These are phyloP conservation scores for Hordeum marinum DNA, from an alignment of 176 grass and related monocot genomes.

Conservation along the genomic window DNA sequence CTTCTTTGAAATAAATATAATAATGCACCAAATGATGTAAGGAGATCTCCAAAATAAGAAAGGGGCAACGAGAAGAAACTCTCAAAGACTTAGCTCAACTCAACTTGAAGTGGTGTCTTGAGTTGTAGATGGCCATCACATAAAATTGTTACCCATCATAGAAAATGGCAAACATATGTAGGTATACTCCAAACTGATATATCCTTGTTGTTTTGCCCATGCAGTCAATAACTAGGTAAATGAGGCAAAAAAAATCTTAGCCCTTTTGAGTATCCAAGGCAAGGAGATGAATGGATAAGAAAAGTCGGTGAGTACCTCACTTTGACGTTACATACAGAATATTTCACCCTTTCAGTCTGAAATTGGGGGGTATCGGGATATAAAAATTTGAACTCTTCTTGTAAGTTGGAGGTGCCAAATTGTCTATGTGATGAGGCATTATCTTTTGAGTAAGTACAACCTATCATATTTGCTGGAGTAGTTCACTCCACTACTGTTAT, in stretches of 20 bases:
- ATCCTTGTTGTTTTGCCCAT: constrained; percentile 5
- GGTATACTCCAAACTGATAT: constrained; percentile 6
- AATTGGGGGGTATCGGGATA: constrained; percentile 44
- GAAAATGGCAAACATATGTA: constrained; percentile 49
- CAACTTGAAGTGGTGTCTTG: constrained; percentile 36
- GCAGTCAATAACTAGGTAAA: background rate
- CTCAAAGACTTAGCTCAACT: constrained; percentile 53
- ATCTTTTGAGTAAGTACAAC: constrained; percentile 51
- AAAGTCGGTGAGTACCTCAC: constrained; percentile 35
- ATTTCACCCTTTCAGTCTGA: constrained; percentile 33
- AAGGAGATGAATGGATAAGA: constrained; percentile 50
- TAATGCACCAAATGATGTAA: background rate
- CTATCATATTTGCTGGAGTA: constrained; percentile 7
- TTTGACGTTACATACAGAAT: constrained; percentile 27
- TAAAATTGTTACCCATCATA: constrained; percentile 62
- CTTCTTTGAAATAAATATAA: background rate
- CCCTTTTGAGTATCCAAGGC: constrained; percentile 37
- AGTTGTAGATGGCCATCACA: constrained; percentile 47
- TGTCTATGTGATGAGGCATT: constrained; percentile 69
- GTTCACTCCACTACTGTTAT: background rate
- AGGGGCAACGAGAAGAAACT: constrained; percentile 53
- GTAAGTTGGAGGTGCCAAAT: constrained; percentile 68
- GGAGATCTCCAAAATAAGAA: constrained; percentile 61
- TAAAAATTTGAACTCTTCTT: constrained; percentile 49
- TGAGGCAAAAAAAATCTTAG: constrained; percentile 27